phyloP scores from a whole-genome alignment of 1,139 yeast species.

The Yamadazyma blattariae region DNA sequence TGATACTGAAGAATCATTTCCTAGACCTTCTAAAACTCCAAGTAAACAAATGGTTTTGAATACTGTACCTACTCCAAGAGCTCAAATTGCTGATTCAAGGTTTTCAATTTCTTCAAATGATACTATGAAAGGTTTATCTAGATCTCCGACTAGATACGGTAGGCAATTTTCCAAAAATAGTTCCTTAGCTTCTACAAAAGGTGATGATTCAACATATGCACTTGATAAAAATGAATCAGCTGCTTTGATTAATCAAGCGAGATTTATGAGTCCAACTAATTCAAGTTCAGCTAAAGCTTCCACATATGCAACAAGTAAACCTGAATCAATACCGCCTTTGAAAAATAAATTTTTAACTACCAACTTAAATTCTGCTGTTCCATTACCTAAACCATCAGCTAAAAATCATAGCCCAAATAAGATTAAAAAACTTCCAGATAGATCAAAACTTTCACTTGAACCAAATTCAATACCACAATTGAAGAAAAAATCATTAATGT shows the following conservation, averaged over 20 bases:
- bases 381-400: constrained; percentile 8
- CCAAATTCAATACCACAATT: constrained; percentile 19
- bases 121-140: constrained; percentile 7
- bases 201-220: constrained; percentile 7
- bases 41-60: constrained; percentile 2
- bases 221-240: background rate
- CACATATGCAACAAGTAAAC: too few species aligned
- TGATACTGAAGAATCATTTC: background rate
- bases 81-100: background rate
- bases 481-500: constrained; percentile 31
- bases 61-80: background rate
- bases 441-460: constrained; percentile 9
- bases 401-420: constrained; percentile 2
- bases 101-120: constrained; percentile 8
- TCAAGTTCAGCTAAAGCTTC: constrained; percentile 26
- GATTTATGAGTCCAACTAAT: constrained; percentile 22
- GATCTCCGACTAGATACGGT: constrained; percentile 15
- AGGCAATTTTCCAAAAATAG: constrained; percentile 8
- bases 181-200: constrained; percentile 9
- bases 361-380: constrained; percentile 5
- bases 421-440: background rate
- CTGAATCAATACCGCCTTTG: background rate
- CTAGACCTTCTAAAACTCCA: constrained; percentile 9
- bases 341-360: constrained; percentile 8
- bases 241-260: background rate